Percentiles rank a stretch among this genome's conserved stretches.
These are phyloP conservation scores for Spergularia bocconei DNA, from an alignment of 148 eudicot genomes.

Conservation along the genomic window DNA sequence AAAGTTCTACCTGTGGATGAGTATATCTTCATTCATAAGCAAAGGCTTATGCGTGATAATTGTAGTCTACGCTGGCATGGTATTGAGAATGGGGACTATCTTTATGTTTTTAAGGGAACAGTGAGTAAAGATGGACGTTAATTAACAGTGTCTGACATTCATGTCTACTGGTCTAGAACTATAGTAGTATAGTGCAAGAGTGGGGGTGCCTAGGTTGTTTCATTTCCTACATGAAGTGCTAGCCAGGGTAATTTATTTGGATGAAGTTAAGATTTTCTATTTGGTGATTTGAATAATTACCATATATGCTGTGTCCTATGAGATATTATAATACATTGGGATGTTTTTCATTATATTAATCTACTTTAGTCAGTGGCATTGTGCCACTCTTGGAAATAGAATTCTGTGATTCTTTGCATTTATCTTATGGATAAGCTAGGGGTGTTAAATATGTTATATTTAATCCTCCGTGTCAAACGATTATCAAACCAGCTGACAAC, in stretches of 20 bases:
- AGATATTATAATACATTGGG: background rate
- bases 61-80: slow-evolving; percentile 85
- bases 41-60: slow-evolving; percentile 79
- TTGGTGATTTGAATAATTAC: slow-evolving; percentile 9
- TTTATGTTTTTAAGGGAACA: slow-evolving; percentile 69
- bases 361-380: background rate
- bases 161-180: slow-evolving; percentile 1
- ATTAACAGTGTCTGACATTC: background rate
- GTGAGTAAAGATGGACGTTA: slow-evolving; percentile 46
- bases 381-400: background rate
- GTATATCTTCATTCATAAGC: slow-evolving; percentile 85
- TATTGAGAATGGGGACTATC: slow-evolving; percentile 37
- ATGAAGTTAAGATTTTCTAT: background rate
- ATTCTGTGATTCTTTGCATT: background rate
- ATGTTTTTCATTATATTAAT: background rate
- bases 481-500: background rate
- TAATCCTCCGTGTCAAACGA: background rate
- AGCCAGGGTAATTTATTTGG: background rate
- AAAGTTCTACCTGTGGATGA: slow-evolving; percentile 69
- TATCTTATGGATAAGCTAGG: background rate
- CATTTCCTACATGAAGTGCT: background rate
- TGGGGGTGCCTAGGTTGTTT: background rate
- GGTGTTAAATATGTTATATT: too few species aligned
- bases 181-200: background rate
- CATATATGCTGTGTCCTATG: slow-evolving; percentile 2